These are phyloP conservation scores for Crithidia mellificae DNA, from an alignment of 208 protist species.

Conservation along the genomic window DNA sequence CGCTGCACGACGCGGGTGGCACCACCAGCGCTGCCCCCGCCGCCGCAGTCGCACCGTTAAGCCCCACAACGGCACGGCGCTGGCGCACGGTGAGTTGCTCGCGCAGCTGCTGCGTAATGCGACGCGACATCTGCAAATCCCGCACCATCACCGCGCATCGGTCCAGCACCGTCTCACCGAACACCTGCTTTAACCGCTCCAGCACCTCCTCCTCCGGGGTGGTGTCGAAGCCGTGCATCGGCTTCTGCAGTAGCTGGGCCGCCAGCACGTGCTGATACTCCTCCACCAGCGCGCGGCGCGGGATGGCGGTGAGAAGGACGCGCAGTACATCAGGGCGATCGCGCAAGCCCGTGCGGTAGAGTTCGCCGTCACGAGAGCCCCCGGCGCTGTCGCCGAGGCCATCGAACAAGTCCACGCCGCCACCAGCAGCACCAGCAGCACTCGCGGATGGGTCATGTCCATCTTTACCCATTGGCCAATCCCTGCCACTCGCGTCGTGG, in stretches of 20 bases:
- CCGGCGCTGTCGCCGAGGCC: not conserved
- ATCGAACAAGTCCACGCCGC: slow-evolving; percentile 8
- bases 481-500: too few species aligned
- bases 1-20: slow-evolving; percentile 34
- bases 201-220: slow-evolving; percentile 82
- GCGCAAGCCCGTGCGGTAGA: slow-evolving; percentile 21
- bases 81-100: slow-evolving; percentile 35
- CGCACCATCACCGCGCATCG: slow-evolving; percentile 84
- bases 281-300: slow-evolving; percentile 57
- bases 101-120: slow-evolving; percentile 65
- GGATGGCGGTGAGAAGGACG: slow-evolving; percentile 79
- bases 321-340: slow-evolving; percentile 74
- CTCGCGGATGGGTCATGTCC: too few species aligned
- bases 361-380: not conserved
- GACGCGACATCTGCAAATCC: slow-evolving; percentile 80
- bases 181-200: slow-evolving; percentile 83
- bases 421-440: slow-evolving; percentile 17
- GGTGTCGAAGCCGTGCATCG: slow-evolving; percentile 81
- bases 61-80: too few species aligned
- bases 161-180: slow-evolving; percentile 74
- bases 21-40: not conserved
- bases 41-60: too few species aligned
- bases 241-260: slow-evolving; percentile 64
- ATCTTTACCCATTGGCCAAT: too few species aligned
- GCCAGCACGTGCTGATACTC: slow-evolving; percentile 81